A percentile compares a stretch with the other conserved stretches of the same genome.
These are phyloP conservation scores for Carex scoparia DNA, from an alignment of 176 grass and related monocot genomes.

Conservation along the genomic window DNA sequence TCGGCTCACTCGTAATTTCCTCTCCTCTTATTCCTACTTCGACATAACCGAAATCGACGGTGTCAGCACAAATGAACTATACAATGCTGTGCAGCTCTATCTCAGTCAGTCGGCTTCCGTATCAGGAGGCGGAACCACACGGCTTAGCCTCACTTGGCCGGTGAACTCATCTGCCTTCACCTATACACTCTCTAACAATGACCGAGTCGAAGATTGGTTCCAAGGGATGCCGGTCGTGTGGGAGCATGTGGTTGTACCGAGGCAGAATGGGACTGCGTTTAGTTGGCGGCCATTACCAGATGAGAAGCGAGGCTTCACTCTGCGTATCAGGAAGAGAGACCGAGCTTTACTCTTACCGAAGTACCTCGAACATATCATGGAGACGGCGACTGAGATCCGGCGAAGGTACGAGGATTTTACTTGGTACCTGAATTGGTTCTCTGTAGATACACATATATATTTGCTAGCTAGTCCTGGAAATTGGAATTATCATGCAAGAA, in stretches of 20 bases:
- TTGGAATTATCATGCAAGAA: not conserved
- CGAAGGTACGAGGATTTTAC: conserved; percentile 19
- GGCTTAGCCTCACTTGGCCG: conserved; percentile 63
- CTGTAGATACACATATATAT: not conserved
- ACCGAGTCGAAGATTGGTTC: conserved; percentile 63
- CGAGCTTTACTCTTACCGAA: conserved; percentile 49
- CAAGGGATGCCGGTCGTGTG: conserved; percentile 54
- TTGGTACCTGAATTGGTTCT: not conserved
- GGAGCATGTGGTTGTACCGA: conserved; percentile 86
- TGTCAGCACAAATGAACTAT: conserved; percentile 88
- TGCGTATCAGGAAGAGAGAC: conserved; percentile 70
- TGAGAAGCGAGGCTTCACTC: conserved; percentile 88
- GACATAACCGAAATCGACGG: conserved; percentile 92
- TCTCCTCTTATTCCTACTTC: conserved; percentile 87
- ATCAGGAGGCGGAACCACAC: conserved; percentile 19
- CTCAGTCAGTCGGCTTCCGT: conserved; percentile 58
- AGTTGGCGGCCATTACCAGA: conserved; percentile 84
- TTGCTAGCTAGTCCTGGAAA: not conserved
- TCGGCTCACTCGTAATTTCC: conserved; percentile 23
- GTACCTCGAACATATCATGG: conserved; percentile 85
- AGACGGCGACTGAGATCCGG: conserved; percentile 41
- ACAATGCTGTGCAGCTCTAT: conserved; percentile 84
- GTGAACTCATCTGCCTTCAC: conserved; percentile 82
- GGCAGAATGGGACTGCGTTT: conserved; percentile 43
- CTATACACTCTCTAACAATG: conserved; percentile 76